A percentile compares a stretch with the other conserved stretches of the same genome.
Conservation (phyloP, 768 basidiomycete species). For the Auricularia auricula-judae region DNA sequence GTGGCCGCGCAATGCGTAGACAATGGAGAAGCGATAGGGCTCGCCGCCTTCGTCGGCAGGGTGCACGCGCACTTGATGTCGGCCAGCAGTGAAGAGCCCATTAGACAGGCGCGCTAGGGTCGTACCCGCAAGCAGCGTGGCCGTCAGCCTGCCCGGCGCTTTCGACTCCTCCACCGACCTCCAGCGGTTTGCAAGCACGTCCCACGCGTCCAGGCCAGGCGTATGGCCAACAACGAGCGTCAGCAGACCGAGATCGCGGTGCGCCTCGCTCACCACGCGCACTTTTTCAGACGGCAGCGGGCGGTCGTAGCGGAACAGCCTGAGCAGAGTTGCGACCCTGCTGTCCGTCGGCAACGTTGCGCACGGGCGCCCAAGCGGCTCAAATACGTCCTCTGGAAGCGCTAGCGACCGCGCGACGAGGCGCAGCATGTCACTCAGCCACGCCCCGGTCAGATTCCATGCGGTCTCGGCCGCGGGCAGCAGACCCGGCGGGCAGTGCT, state of each 20-base stretch:
- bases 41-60: background rate
- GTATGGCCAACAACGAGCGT: slow-evolving; percentile 11
- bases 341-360: background rate
- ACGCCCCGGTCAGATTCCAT: slow-evolving; percentile 7
- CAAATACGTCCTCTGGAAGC: slow-evolving; percentile 2
- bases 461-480: slow-evolving; percentile 1
- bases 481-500: slow-evolving; percentile 1
- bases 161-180: slow-evolving; percentile 9
- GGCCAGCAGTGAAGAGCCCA: slow-evolving; percentile 8
- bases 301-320: slow-evolving; percentile 13
- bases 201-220: slow-evolving; percentile 10
- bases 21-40: slow-evolving; percentile 11
- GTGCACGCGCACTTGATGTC: slow-evolving; percentile 11
- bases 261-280: slow-evolving; percentile 9
- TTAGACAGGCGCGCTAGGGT: slow-evolving; percentile 11
- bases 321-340: slow-evolving; percentile 8
- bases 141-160: slow-evolving; percentile 6
- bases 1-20: slow-evolving; percentile 10
- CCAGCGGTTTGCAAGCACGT: slow-evolving; percentile 5
- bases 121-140: slow-evolving; percentile 11
- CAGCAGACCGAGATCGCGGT: slow-evolving; percentile 11
- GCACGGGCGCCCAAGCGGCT: background rate
- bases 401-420: slow-evolving; percentile 8
- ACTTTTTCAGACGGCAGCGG: slow-evolving; percentile 2
- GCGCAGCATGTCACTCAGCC: slow-evolving; percentile 8